Conservation (phyloP, 139 green algal species). For the Chlorella sp. region DNA sequence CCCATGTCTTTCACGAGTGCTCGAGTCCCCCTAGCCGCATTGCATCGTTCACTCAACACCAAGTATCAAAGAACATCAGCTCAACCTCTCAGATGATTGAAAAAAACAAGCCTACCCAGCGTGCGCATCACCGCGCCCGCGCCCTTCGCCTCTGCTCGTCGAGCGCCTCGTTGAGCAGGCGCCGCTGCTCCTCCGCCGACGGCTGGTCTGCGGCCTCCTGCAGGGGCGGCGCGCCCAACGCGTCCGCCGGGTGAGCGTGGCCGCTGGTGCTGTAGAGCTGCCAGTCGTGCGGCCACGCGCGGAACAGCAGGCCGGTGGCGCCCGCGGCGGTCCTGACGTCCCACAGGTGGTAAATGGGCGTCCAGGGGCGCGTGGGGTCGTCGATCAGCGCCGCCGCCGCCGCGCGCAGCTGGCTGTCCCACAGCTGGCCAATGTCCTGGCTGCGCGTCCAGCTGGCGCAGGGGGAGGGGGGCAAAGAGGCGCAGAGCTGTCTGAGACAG, state of each 20-base stretch:
- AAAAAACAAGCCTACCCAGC: too few species aligned
- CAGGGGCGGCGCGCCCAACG: not conserved
- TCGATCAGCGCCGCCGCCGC: slow-evolving; percentile 21
- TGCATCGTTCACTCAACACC: too few species aligned
- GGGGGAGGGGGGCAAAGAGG: too few species aligned
- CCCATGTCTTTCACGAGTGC: too few species aligned
- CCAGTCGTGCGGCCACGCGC: slow-evolving; percentile 21
- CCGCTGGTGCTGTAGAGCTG: slow-evolving; percentile 10
- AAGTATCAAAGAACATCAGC: too few species aligned
- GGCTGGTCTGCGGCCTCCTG: not conserved
- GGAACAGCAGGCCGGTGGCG: slow-evolving; percentile 17
- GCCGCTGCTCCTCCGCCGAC: not conserved
- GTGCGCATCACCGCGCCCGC: too few species aligned
- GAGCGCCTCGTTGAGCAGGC: slow-evolving; percentile 7
- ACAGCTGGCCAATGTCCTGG: too few species aligned
- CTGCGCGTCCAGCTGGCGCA: too few species aligned
- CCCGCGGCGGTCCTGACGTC: slow-evolving; percentile 23
- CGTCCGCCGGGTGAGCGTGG: not conserved
- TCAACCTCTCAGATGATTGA: too few species aligned
- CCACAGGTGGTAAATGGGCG: slow-evolving; percentile 13
- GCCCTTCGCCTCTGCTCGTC: not conserved
- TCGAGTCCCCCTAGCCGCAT: too few species aligned
- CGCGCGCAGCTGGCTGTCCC: slow-evolving; percentile 18
- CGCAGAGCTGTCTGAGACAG: too few species aligned
- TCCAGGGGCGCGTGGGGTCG: slow-evolving; percentile 1